Evolutionary conservation across 2,329 filamentous ascomycete species (phyloP).

Genomic region (Fusarium anthophilum): DNA sequence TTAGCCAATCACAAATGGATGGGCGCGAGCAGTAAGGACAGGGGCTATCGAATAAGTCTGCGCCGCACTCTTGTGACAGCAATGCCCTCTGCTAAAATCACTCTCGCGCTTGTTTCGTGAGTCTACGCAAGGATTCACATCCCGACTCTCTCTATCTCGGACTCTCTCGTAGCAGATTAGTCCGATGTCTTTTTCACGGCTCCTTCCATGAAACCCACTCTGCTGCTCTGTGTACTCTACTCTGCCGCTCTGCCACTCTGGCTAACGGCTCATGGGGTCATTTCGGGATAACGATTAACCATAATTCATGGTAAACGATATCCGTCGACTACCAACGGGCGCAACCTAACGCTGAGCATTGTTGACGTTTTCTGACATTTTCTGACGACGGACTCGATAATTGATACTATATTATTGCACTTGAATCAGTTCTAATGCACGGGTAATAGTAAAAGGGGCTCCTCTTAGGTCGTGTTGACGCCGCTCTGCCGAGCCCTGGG

Average conservation of each 20-base stretch:
- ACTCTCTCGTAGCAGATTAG: neutral
- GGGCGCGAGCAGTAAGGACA: neutral
- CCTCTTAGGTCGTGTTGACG: neutral
- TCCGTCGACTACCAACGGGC: neutral
- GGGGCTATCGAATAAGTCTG: slow-evolving; percentile 2
- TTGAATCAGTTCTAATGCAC: neutral
- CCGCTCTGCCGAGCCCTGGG: slow-evolving; percentile 5
- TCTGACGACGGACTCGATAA: neutral
- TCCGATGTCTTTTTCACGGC: neutral
- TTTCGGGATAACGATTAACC: neutral
- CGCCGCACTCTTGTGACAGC: slow-evolving; percentile 7
- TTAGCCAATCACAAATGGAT: neutral
- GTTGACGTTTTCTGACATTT: neutral
- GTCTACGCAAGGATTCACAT: slow-evolving; percentile 9
- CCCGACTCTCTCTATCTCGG: neutral
- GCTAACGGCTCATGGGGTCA: neutral
- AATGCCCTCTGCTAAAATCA: neutral
- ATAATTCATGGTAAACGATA: neutral
- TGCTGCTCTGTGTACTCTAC: neutral
- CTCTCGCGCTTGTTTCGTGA: slow-evolving; percentile 32
- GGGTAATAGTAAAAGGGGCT: slow-evolving; percentile 1
- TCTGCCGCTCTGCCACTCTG: neutral
- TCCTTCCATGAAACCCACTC: neutral
- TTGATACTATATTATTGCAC: neutral
- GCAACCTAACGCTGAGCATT: neutral